Base-by-base conservation (phyloP, 768 basidiomycete species). In the Paxillus ammoniavirescens region DNA sequence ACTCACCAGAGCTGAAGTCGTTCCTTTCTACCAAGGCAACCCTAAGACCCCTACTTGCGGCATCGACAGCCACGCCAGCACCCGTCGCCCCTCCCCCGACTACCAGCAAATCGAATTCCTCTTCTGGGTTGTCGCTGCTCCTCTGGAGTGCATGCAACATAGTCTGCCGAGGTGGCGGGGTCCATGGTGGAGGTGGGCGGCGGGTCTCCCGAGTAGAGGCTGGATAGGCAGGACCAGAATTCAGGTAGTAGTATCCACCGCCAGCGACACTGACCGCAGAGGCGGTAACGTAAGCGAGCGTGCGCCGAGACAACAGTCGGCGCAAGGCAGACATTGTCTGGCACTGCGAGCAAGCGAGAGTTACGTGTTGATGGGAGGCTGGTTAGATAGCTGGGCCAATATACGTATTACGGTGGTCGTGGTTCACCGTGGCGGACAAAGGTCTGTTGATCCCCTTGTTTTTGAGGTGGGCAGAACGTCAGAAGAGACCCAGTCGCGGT, bases 21-120 rank as follows among this genome's bases (percentile, higher is more conserved):
- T 91, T 89, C 43, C 93, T 75, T 64, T 99, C 96, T 0, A 98
- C 94, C 54, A 98, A 75, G 0, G 92, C 96, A 13, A 98, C 96
- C 66, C 85, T 91, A 42, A 99, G 77, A 0, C 97, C 95, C 52
- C 96, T 75, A 64, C 84, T 90, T 5, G 91, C 93, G 42, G 96
- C 96, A 69, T 98, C 96, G 12, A 99, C 81, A 8, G 95, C 96
- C n/a, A 94, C 88, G 40, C 97, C 96, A 0, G 94, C 90, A 47
- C 96, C 96, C 2, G 94, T 98, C 5, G 96, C 96, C 17, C 96
- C 96, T 37, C 96, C 95, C 26, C 95, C 96, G 31, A 98, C 85
- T 60, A 98, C 75, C 46, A 95, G 72, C 28, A 94, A 62, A 70
- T 95, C 93, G 57, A 91, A 91, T 47, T 82, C 80, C 13, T 83